These are phyloP conservation scores for Phytopythium oedochilum DNA, from an alignment of 352 stramenopile genomes.

Conservation along the genomic window DNA sequence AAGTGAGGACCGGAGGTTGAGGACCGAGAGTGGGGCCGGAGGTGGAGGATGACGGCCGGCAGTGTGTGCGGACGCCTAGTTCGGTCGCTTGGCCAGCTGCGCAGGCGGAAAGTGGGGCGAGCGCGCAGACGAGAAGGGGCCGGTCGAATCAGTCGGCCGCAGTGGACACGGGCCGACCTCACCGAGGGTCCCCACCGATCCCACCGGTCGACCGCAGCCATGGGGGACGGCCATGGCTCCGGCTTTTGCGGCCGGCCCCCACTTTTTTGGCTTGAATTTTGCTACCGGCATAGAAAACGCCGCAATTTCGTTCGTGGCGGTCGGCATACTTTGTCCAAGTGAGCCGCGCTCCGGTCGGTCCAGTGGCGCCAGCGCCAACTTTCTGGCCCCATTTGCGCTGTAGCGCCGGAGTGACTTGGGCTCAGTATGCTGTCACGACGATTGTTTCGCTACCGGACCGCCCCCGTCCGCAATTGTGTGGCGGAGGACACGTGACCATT, in stretches of 20 bases:
- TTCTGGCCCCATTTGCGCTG: neutral
- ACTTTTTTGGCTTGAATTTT: too few species aligned
- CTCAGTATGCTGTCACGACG: too few species aligned
- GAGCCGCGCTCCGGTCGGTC: neutral
- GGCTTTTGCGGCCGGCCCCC: neutral
- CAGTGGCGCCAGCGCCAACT: neutral
- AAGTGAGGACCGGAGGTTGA: neutral
- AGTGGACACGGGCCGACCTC: neutral
- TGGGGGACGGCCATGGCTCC: neutral
- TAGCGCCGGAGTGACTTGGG: neutral
- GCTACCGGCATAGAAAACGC: too few species aligned
- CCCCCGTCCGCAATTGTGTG: too few species aligned
- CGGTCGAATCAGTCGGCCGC: neutral
- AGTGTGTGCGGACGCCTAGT: neutral
- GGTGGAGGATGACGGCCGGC: neutral
- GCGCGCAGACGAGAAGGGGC: neutral
- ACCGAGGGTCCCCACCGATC: too few species aligned
- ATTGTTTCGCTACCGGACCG: too few species aligned
- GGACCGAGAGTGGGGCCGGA: neutral
- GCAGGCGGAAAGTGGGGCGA: neutral
- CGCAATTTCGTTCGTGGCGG: neutral
- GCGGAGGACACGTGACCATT: too few species aligned
- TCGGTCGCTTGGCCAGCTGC: neutral
- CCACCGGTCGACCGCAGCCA: neutral
- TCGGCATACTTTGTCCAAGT: neutral